A percentile compares a stretch with the other conserved stretches of the same genome.
These are phyloP conservation scores for Neofusicoccum cordaticola DNA, from an alignment of 2,329 filamentous ascomycete genomes.

Conservation along the genomic window DNA sequence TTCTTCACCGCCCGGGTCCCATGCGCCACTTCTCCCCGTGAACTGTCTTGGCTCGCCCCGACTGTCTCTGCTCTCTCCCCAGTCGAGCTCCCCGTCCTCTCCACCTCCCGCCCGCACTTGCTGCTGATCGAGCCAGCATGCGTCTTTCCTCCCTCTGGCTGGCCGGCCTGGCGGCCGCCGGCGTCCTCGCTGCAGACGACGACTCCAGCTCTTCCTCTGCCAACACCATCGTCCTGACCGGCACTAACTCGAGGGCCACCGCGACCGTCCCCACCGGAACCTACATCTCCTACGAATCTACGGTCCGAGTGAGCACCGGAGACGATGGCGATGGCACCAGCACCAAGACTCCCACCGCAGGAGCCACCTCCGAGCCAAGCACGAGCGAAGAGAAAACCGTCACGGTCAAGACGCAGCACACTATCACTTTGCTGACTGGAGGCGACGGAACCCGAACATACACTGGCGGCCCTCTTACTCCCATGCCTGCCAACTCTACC, in stretches of 20 bases:
- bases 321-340: background rate
- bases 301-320: conserved; percentile 6
- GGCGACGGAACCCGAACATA: conserved; percentile 1
- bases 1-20: background rate
- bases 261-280: conserved; percentile 10
- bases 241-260: background rate
- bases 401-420: conserved; percentile 1
- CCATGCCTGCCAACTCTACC: background rate
- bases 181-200: conserved; percentile 2
- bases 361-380: background rate
- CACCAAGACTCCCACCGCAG: background rate
- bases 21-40: background rate
- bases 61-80: background rate
- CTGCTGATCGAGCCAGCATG: conserved; percentile 14
- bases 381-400: conserved; percentile 8
- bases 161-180: background rate
- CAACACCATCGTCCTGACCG: background rate
- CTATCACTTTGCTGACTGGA: conserved; percentile 14
- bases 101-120: background rate
- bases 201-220: background rate
- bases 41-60: background rate
- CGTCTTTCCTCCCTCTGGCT: conserved; percentile 10
- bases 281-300: conserved; percentile 15
- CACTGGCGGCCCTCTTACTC: conserved; percentile 12
- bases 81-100: conserved; percentile 3